A percentile compares a stretch with the other conserved stretches of the same genome.
Conservation (phyloP, 2,329 filamentous ascomycete genomes). For the Trichoderma hamatum region DNA sequence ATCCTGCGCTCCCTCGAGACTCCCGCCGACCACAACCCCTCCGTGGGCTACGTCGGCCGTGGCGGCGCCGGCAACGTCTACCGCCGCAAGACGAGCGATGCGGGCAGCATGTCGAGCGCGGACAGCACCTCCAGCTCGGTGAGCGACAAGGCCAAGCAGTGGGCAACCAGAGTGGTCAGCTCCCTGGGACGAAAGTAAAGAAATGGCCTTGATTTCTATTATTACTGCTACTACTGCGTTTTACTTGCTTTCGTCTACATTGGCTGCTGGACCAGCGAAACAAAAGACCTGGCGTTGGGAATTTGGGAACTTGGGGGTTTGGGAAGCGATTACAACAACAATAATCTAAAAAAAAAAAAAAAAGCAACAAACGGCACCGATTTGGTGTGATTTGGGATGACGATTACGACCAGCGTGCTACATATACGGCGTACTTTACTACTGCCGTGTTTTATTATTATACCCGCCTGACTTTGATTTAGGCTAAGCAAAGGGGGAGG, state of each 20-base stretch:
- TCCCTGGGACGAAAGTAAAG: constrained; percentile 39
- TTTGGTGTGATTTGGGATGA: neutral
- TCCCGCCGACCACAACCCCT: constrained; percentile 41
- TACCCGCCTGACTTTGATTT: neutral
- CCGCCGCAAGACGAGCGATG: constrained; percentile 50
- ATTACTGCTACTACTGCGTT: neutral
- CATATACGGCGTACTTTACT: neutral
- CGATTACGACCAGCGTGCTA: neutral
- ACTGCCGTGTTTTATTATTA: neutral
- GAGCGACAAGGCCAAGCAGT: constrained; percentile 40
- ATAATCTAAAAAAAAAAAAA: neutral
- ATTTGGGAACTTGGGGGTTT: neutral
- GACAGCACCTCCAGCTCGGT: constrained; percentile 46
- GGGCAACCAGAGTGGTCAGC: constrained; percentile 40
- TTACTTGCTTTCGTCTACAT: neutral
- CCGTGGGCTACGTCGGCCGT: constrained; percentile 65
- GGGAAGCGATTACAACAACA: neutral
- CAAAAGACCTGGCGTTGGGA: neutral
- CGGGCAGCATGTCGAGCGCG: constrained; percentile 35
- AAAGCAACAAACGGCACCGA: neutral
- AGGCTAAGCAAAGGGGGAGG: neutral
- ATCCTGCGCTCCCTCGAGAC: constrained; percentile 51
- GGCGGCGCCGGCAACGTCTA: constrained; percentile 69
- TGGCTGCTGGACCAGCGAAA: neutral
- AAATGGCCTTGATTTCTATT: neutral